Percentiles rank a stretch among this genome's conserved stretches.
These are phyloP conservation scores for Neckera pumila DNA, from an alignment of 225 moss, liverwort and hornwort genomes.

Conservation along the genomic window DNA sequence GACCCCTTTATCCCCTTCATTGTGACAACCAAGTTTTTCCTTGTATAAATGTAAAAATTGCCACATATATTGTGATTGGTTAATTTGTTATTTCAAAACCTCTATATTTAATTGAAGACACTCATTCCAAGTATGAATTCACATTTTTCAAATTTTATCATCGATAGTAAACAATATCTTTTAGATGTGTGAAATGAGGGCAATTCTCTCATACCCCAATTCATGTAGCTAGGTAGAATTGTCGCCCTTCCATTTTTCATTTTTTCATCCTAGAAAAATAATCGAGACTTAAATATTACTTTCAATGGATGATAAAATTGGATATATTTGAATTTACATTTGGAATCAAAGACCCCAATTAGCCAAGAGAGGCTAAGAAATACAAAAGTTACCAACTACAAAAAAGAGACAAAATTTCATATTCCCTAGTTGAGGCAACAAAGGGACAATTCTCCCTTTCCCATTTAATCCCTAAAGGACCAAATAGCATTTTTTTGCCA, in stretches of 20 bases:
- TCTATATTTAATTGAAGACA: fast-evolving
- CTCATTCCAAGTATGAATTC: neutral
- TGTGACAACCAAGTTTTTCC: neutral
- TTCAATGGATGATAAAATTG: neutral
- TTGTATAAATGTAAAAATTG: neutral
- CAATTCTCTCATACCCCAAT: fast-evolving
- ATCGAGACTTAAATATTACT: too few relatives aligned
- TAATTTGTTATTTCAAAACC: neutral
- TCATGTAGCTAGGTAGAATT: neutral
- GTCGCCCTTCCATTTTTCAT: neutral
- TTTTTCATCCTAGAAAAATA: neutral
- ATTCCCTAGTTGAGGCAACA: neutral
- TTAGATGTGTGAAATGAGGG: neutral
- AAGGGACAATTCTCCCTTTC: neutral
- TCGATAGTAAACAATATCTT: neutral
- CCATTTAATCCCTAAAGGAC: too few relatives aligned
- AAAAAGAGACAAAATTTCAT: neutral
- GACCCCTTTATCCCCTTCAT: too few relatives aligned
- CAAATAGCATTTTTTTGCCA: too few relatives aligned
- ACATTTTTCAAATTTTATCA: neutral
- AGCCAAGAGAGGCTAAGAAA: neutral
- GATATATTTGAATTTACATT: neutral
- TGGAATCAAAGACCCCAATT: neutral
- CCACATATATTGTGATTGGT: neutral
- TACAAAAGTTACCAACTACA: neutral